Evolutionary conservation across 2,329 filamentous ascomycete genomes (phyloP), one percentile per base, ranked within the genome.

Genomic region (Aspergillus piperis): DNA sequence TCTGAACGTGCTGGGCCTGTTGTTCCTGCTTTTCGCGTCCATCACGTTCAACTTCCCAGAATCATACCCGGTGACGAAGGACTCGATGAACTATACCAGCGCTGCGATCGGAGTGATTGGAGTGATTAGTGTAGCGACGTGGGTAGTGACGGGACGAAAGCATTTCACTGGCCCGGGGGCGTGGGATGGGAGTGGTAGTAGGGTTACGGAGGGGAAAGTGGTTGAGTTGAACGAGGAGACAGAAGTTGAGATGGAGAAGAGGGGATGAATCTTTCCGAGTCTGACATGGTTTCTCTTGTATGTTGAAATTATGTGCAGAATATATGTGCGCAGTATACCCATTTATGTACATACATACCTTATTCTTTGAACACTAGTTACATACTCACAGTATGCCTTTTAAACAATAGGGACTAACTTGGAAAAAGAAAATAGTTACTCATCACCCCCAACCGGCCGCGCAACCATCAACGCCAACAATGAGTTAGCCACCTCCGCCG

Each of bases 11-110:
- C 65, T 83, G 17, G 83, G 83, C 0, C 77, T 85, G 5, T 47
- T 81, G 0, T 86, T 82, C 65, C 71, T 86, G 3, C 68, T 82
- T 1, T 86, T 86, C 58, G 80, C 81, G 2, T 80, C 79, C 25
- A 81, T 86, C 55, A 83, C 83, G 0, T 85, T 86, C 68, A 86
- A 85, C 59, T 83, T 86, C 58, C 84, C 84, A 0, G 79, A 76
- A 0, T 67, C 77, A 0, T 78, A 70, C 6, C 84, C 84, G 0
- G 82, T 86, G n/a, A 77, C 73, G 1, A 76, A 76, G 36, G 77
- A 83, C 25, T 84, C 83, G 38, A 86, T 86, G 84, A 86, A 85
- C 60, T 86, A 85, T 63, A 85, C 82, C 0, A 81, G 78, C 21
- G 84, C 84, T 0, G 84, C 84, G 0, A 80, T 85, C 30, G 84